Percentiles rank a stretch among this genome's conserved stretches.
phyloP scores from a whole-genome alignment of 805 yeast genomes.

The Candida endomychidarum region DNA sequence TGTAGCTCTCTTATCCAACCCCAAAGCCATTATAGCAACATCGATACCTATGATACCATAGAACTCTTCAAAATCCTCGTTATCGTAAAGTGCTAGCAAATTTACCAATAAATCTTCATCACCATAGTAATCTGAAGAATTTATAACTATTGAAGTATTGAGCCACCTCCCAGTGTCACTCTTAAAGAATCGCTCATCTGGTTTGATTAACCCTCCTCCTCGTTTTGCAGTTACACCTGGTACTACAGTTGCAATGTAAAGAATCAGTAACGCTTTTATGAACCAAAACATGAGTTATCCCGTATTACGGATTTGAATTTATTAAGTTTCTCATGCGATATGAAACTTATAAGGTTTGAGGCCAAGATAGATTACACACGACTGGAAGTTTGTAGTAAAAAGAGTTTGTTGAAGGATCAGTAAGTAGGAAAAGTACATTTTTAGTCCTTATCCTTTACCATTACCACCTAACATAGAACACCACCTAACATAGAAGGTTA shows the following conservation, averaged over 20 bases:
- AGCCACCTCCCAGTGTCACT: background rate
- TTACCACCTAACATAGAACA: too few species aligned
- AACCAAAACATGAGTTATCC: conserved; percentile 1
- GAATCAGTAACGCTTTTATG: background rate
- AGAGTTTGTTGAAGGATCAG: too few species aligned
- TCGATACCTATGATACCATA: background rate
- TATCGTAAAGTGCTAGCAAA: conserved; percentile 3
- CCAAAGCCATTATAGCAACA: background rate
- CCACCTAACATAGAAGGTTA: too few species aligned
- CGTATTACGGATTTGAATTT: background rate
- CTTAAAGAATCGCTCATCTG: conserved; percentile 1
- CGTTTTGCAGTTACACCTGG: conserved; percentile 2
- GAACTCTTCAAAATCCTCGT: conserved; percentile 1
- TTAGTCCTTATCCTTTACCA: too few species aligned
- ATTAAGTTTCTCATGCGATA: background rate
- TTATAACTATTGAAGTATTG: conserved; percentile 3
- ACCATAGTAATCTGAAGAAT: conserved; percentile 1
- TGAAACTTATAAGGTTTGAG: background rate
- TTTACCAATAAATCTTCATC: conserved; percentile 4
- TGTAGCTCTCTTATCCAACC: background rate
- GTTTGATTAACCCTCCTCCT: conserved; percentile 2
- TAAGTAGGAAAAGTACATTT: too few species aligned
- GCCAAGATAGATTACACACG: background rate
- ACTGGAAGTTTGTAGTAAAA: background rate
- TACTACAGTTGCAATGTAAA: conserved; percentile 1